phyloP scores from a whole-genome alignment of 2,329 filamentous ascomycete genomes.

The Tolypocladium ovalisporum region DNA sequence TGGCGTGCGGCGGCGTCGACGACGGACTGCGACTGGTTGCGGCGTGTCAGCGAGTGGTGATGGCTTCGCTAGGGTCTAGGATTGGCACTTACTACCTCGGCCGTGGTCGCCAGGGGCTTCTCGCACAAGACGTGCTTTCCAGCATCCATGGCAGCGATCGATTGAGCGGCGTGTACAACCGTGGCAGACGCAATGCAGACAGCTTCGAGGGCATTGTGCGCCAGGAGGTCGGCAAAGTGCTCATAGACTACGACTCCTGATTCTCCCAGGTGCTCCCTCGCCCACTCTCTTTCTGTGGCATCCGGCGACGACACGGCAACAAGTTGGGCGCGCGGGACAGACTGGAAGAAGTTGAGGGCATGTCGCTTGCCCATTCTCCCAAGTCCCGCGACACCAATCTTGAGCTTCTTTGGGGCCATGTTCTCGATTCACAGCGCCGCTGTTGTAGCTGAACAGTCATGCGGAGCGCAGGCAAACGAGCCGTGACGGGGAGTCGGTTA shows the following conservation, averaged over 20 bases:
- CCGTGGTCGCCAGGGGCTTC: conserved; percentile 46
- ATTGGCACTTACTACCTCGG: conserved; percentile 38
- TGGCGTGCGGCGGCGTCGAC: conserved; percentile 40
- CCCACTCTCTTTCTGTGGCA: conserved; percentile 31
- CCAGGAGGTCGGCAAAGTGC: conserved; percentile 35
- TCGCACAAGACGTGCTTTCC: conserved; percentile 48
- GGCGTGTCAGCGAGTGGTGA: not conserved
- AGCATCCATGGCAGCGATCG: conserved; percentile 41
- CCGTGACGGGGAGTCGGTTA: not conserved
- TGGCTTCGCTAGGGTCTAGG: not conserved
- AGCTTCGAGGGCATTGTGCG: conserved; percentile 24
- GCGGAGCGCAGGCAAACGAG: not conserved
- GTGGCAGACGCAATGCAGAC: conserved; percentile 30
- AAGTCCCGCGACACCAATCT: conserved; percentile 36
- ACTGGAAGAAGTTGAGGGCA: conserved; percentile 34
- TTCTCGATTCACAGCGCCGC: not conserved
- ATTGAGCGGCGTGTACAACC: conserved; percentile 45
- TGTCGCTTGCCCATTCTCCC: conserved; percentile 43
- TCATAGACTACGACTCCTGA: conserved; percentile 32
- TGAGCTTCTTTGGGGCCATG: conserved; percentile 19
- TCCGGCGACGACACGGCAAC: conserved; percentile 38
- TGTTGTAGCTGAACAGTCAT: not conserved
- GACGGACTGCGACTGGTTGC: conserved; percentile 41
- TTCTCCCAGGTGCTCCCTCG: conserved; percentile 27
- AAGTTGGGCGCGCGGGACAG: conserved; percentile 33